Evolutionary conservation across 805 yeast genomes (phyloP).

Genomic region (Kluyveromyces aestuarii): DNA sequence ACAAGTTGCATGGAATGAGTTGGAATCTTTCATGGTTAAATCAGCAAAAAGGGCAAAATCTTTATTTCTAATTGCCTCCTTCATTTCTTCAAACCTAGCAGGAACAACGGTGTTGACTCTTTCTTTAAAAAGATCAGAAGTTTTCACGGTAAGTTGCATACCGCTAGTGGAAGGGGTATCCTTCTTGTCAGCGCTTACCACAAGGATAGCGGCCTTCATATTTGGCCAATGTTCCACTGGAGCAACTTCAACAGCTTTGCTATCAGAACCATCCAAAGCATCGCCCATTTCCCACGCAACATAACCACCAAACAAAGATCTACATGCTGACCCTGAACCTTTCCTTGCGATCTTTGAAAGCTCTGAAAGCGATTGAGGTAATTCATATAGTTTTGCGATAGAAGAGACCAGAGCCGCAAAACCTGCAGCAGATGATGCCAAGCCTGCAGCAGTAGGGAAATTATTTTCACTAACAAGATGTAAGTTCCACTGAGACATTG

Average conservation of each 20-base stretch:
- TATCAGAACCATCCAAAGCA: constrained; percentile 71
- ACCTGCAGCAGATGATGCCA: constrained; percentile 97
- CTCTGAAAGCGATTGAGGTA: constrained; percentile 80
- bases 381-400: constrained; percentile 73
- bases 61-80: constrained; percentile 56
- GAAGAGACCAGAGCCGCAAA: constrained; percentile 91
- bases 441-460: constrained; percentile 98
- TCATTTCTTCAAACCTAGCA: constrained; percentile 73
- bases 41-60: constrained; percentile 79
- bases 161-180: constrained; percentile 94
- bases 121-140: constrained; percentile 77
- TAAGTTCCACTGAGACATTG: constrained; percentile 53
- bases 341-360: constrained; percentile 91
- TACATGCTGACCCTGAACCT: constrained; percentile 97
- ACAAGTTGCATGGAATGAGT: constrained; percentile 97
- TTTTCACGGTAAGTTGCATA: constrained; percentile 89
- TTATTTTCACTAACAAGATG: constrained; percentile 89
- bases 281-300: constrained; percentile 99
- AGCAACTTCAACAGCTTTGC: constrained; percentile 89
- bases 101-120: constrained; percentile 84
- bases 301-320: constrained; percentile 94
- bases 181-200: constrained; percentile 87
- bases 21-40: constrained; percentile 92
- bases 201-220: constrained; percentile 86
- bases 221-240: constrained; percentile 82